phyloP scores from a whole-genome alignment of 345 rosid species.

The Gossypium mustelinum region DNA sequence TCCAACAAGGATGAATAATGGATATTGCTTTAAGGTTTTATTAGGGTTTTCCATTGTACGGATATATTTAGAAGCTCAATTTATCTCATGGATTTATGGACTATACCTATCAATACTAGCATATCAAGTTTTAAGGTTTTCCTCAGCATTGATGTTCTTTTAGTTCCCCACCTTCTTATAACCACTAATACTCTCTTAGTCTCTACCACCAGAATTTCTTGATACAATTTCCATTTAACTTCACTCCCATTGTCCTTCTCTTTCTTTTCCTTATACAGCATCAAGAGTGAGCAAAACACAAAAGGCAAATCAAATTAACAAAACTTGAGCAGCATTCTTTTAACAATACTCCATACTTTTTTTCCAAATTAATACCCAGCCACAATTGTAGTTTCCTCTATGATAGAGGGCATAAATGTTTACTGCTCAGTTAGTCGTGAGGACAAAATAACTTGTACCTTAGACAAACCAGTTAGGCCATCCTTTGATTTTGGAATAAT shows the following conservation, averaged over 20 bases:
- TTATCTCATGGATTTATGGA: background rate
- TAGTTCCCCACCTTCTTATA: background rate
- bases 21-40: background rate
- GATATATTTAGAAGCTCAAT: background rate
- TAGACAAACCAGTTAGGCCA: conserved; percentile 81
- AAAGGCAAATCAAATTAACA: background rate
- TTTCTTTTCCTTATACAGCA: background rate
- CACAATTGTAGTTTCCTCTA: background rate
- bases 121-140: background rate
- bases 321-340: background rate
- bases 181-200: background rate
- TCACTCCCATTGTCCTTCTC: background rate
- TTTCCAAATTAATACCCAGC: background rate
- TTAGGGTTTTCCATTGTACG: background rate
- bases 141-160: background rate
- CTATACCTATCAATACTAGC: background rate
- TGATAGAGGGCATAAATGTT: background rate
- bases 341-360: background rate
- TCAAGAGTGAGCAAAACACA: background rate
- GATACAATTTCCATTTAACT: background rate
- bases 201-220: background rate
- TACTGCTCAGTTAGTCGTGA: background rate
- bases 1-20: background rate
- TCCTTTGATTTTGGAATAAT: conserved; percentile 83
- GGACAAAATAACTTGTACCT: conserved; percentile 39